Base-by-base conservation (phyloP, 2,329 filamentous ascomycete genomes). In the Cytospora paraplurivora region DNA sequence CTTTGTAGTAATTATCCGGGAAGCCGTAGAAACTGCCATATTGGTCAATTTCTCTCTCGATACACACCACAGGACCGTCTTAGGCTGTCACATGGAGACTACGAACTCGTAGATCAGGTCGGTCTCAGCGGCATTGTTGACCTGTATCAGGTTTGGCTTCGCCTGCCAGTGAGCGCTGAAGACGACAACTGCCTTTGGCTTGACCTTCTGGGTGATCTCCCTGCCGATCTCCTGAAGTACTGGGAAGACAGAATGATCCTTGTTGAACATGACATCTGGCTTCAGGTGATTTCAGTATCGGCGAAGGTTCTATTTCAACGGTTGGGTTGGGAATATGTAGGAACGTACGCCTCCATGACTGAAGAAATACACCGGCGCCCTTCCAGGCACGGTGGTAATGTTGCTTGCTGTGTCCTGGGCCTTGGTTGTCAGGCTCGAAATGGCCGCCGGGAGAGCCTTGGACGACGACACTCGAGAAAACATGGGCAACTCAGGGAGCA, bases 131-230 rank as follows among this genome's bases (percentile, higher is more conserved):
- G 84, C 86, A 10, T 82, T 85, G 72, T 91, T 92, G 68, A 92
- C 81, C 69, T 88, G 78, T 66, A 92, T 82, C 4, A 77, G 79
- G 68, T 82, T 77, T 47, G 76, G 75, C 61, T 71, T 76, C 53
- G 82, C 86, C 75, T 91, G 87, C 90, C 90, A 93, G 74, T 93
- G 90, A 1, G 89, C 90, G 0, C 89, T 92, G 72, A 93, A 88
- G 33, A 92, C 87, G 1, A 93, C 85, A 17, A 93, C 82, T 1
- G 89, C 90, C 66, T 85, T 87, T 1, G 90, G 90, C 69, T 87
- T 88, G 51, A 92, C 85, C 66, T 85, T 84, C 34, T 83, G 78
- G 0, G 88, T 91, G 71, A 93, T 91, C 70, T 92, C 89, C 8
- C 74, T 79, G 50, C 90, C 90, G 59, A 92, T 87, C 32, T 79